These are phyloP conservation scores for Mollisia scopiformis DNA, from an alignment of 2,329 filamentous ascomycete species.

Conservation along the genomic window DNA sequence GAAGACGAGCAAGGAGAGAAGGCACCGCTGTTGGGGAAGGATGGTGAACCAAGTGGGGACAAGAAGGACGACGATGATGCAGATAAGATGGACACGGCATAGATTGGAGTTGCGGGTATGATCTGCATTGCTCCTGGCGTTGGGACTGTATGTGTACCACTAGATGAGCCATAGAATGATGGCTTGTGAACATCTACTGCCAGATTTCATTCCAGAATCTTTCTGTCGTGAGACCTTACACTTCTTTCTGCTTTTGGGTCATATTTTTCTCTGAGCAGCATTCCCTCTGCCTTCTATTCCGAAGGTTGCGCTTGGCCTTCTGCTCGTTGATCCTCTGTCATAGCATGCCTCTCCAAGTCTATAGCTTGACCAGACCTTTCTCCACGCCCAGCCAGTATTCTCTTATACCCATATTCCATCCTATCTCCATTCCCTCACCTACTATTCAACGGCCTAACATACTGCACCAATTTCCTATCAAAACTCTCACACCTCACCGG, in stretches of 20 bases:
- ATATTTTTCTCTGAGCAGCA: too few relatives aligned
- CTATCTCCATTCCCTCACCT: slow-evolving; percentile 23
- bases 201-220: slow-evolving; percentile 6
- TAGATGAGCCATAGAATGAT: slow-evolving; percentile 31
- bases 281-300: neutral
- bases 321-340: slow-evolving; percentile 2
- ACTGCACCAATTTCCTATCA: slow-evolving; percentile 81
- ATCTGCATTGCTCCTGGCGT: slow-evolving; percentile 38
- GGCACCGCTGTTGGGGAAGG: slow-evolving; percentile 60
- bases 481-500: slow-evolving; percentile 94
- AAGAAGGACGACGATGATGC: slow-evolving; percentile 58
- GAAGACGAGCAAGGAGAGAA: slow-evolving; percentile 67
- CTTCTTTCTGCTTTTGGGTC: neutral
- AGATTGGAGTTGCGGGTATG: slow-evolving; percentile 30
- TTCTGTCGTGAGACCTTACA: slow-evolving; percentile 3
- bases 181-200: neutral
- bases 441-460: slow-evolving; percentile 74
- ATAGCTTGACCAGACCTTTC: neutral
- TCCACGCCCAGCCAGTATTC: neutral
- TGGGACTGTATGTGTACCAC: slow-evolving; percentile 40
- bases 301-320: neutral
- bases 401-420: neutral
- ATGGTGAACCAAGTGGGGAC: slow-evolving; percentile 66
- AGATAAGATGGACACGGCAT: slow-evolving; percentile 93
- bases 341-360: neutral